Percentiles rank a stretch among this genome's conserved stretches.
Evolutionary conservation across 164 flowering plant species (phyloP).

Genomic region (Vitis labrusca): DNA sequence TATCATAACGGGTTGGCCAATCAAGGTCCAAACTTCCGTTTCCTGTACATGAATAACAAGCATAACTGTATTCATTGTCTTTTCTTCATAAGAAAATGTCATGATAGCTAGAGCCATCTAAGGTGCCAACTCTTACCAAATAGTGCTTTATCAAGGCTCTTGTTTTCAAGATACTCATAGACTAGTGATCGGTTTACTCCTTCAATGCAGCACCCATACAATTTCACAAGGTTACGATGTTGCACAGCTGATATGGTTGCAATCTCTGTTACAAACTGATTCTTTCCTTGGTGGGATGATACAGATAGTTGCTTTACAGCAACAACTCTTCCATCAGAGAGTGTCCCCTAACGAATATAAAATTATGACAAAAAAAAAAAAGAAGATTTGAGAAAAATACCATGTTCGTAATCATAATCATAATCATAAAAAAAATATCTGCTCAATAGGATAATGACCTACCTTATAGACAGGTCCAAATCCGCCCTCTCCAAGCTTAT

Average conservation of each 20-base stretch:
- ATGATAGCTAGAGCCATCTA: background rate
- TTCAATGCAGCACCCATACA: slow-evolving; percentile 83
- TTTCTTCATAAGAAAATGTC: background rate
- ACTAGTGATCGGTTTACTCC: slow-evolving; percentile 64
- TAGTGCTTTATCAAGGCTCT: slow-evolving; percentile 74
- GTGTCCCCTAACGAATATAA: slow-evolving; percentile 42
- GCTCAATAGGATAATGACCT: background rate
- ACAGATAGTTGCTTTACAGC: slow-evolving; percentile 76
- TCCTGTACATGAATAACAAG: slow-evolving; percentile 34
- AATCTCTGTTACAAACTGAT: slow-evolving; percentile 71
- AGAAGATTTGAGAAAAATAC: background rate
- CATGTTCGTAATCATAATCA: background rate
- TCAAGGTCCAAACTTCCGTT: slow-evolving; percentile 36
- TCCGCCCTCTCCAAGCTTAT: slow-evolving; percentile 94
- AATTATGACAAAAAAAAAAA: no score
- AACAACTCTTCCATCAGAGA: slow-evolving; percentile 60
- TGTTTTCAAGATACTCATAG: slow-evolving; percentile 73
- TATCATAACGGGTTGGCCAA: slow-evolving; percentile 57
- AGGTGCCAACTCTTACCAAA: slow-evolving; percentile 45
- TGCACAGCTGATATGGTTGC: slow-evolving; percentile 83
- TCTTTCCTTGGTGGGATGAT: slow-evolving; percentile 72
- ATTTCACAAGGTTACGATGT: slow-evolving; percentile 75
- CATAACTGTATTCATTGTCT: background rate
- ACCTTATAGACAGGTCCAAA: slow-evolving; percentile 92
- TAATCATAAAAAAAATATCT: no score